Conservation (phyloP, 2,329 filamentous ascomycete species). For the Fusarium coicis region DNA sequence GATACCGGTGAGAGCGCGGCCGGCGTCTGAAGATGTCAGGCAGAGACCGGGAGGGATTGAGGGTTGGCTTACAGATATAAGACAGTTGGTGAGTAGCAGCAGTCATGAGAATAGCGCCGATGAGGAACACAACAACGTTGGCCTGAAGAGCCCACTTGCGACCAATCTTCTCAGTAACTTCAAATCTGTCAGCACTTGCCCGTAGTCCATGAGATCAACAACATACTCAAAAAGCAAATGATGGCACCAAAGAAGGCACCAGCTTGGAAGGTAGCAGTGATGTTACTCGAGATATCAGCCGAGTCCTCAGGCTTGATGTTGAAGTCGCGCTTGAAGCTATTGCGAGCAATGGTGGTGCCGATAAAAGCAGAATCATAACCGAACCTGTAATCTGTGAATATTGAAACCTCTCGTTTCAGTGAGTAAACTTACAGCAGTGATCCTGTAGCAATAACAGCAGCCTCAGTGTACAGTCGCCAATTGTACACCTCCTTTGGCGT, state of each 20-base stretch:
- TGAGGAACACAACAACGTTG: slow-evolving; percentile 56
- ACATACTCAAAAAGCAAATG: slow-evolving; percentile 54
- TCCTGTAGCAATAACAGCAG: slow-evolving; percentile 60
- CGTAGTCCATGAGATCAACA: accelerated
- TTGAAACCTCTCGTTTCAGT: accelerated
- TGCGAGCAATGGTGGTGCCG: slow-evolving; percentile 63
- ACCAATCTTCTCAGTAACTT: slow-evolving; percentile 60
- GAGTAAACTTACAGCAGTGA: slow-evolving; percentile 51
- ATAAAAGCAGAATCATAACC: slow-evolving; percentile 66
- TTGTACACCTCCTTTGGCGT: slow-evolving; percentile 67
- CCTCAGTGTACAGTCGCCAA: slow-evolving; percentile 60
- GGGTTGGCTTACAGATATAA: slow-evolving; percentile 52
- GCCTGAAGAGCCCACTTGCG: slow-evolving; percentile 62
- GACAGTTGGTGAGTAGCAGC: slow-evolving; percentile 54
- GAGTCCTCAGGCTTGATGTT: slow-evolving; percentile 44
- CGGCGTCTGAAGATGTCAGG: slow-evolving; percentile 56
- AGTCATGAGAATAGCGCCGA: slow-evolving; percentile 57
- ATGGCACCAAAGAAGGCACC: slow-evolving; percentile 65
- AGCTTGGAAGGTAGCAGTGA: slow-evolving; percentile 60
- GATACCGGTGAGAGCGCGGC: slow-evolving; percentile 67
- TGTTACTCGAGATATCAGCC: slow-evolving; percentile 52
- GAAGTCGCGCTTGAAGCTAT: slow-evolving; percentile 58
- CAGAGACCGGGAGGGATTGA: accelerated
- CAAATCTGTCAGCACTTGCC: neutral
- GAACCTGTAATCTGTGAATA: slow-evolving; percentile 48